A percentile compares a stretch with the other conserved stretches of the same genome.
These are phyloP conservation scores for Sanguinoderma infundibulare DNA, from an alignment of 1,284 basidiomycete species.

Conservation along the genomic window DNA sequence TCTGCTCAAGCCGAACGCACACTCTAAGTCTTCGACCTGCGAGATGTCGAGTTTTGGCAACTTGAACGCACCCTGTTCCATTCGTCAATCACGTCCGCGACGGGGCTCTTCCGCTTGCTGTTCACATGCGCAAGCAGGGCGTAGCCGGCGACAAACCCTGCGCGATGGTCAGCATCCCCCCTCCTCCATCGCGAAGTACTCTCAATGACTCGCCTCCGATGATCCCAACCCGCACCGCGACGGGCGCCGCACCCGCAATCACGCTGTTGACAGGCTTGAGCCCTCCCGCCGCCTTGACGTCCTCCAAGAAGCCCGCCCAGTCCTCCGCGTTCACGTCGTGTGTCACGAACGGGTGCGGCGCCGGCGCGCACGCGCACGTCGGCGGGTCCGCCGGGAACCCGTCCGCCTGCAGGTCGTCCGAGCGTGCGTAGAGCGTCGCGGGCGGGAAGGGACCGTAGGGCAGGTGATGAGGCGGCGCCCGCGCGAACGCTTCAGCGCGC, in stretches of 20 bases:
- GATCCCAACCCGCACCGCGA: conserved; percentile 4
- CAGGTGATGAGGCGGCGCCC: not conserved
- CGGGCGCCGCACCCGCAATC: conserved; percentile 15
- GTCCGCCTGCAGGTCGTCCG: conserved; percentile 16
- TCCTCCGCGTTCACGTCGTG: conserved; percentile 29
- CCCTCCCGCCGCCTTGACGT: conserved; percentile 20
- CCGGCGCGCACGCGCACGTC: conserved; percentile 14
- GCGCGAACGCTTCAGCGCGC: conserved; percentile 1
- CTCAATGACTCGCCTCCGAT: conserved; percentile 7
- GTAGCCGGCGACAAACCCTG: conserved; percentile 7
- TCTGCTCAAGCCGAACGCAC: conserved; percentile 1
- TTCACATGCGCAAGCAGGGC: conserved; percentile 15
- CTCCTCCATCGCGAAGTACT: too few relatives aligned
- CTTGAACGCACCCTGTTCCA: conserved; percentile 21
- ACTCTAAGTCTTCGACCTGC: too few relatives aligned
- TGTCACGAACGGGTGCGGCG: conserved; percentile 28
- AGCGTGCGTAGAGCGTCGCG: conserved; percentile 16
- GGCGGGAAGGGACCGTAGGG: conserved; percentile 24
- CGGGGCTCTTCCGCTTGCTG: conserved; percentile 18
- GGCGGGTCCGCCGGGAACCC: conserved; percentile 27
- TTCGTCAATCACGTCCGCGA: conserved; percentile 20
- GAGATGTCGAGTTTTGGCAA: not conserved
- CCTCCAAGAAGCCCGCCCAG: conserved; percentile 25
- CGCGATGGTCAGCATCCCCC: not conserved
- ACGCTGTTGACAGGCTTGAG: conserved; percentile 9